phyloP scores from a whole-genome alignment of 441 rosid genomes.

The Raphanus hybrid region DNA sequence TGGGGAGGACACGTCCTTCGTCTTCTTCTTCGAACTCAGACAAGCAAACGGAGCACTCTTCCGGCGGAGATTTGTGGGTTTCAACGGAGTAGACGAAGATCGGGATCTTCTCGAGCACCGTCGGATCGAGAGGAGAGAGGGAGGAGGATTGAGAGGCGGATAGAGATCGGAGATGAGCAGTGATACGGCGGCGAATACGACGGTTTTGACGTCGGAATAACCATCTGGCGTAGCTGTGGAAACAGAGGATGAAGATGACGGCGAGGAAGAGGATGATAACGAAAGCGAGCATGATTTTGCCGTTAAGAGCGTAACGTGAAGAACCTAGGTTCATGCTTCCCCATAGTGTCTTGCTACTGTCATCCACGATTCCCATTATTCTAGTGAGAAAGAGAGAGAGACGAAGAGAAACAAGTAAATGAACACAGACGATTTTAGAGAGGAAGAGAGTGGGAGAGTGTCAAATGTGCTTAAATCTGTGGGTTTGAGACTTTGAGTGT shows the following conservation, averaged over 20 bases:
- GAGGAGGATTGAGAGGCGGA: conserved; percentile 41
- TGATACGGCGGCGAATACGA: conserved; percentile 43
- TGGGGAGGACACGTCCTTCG: conserved; percentile 58
- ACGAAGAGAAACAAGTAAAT: not conserved
- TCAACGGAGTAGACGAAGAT: conserved; percentile 33
- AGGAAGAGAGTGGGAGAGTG: no score
- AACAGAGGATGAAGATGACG: conserved; percentile 45
- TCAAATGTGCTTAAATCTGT: no score
- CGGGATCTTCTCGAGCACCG: conserved; percentile 37
- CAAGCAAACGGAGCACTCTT: conserved; percentile 65
- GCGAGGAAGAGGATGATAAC: conserved; percentile 54
- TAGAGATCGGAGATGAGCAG: conserved; percentile 40
- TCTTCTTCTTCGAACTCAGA: conserved; percentile 62
- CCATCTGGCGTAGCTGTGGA: conserved; percentile 52
- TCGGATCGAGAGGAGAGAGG: conserved; percentile 35
- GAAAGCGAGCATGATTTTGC: conserved; percentile 54
- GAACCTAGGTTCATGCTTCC: conserved; percentile 28
- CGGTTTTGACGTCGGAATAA: conserved; percentile 42
- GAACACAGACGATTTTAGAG: not conserved
- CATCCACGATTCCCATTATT: conserved; percentile 30
- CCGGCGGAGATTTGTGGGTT: conserved; percentile 30
- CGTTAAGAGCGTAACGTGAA: conserved; percentile 43
- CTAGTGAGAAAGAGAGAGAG: not conserved
- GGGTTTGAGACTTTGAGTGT: no score
- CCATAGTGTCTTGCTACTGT: conserved; percentile 13